These are phyloP conservation scores for Alternaria sp. DNA, from an alignment of 2,329 filamentous ascomycete species.

Conservation along the genomic window DNA sequence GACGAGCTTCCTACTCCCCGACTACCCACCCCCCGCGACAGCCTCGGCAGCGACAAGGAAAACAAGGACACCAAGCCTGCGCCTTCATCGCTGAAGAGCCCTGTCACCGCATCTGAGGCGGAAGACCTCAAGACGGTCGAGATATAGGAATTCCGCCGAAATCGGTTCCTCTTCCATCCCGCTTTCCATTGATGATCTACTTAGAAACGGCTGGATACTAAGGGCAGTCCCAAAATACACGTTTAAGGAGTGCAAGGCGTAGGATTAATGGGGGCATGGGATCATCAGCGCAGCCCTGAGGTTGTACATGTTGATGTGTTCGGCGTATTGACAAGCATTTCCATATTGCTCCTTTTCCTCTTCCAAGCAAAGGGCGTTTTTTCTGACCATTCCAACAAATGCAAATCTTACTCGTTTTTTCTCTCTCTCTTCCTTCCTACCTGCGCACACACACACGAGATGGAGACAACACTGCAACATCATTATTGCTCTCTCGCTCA, in stretches of 20 bases:
- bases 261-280: constrained; percentile 8
- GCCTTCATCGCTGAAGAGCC: constrained; percentile 41
- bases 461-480: constrained; percentile 11
- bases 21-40: constrained; percentile 40
- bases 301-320: constrained; percentile 21
- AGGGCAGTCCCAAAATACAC: constrained; percentile 25
- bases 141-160: constrained; percentile 47
- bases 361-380: constrained; percentile 11
- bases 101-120: constrained; percentile 31
- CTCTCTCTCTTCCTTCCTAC: constrained; percentile 4
- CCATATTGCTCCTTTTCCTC: background rate
- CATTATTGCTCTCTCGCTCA: background rate
- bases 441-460: background rate
- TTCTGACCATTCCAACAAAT: background rate
- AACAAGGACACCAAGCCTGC: constrained; percentile 39
- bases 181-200: constrained; percentile 30
- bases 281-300: constrained; percentile 19
- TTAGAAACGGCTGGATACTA: constrained; percentile 43
- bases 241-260: constrained; percentile 34
- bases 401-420: constrained; percentile 10
- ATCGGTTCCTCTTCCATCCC: constrained; percentile 15
- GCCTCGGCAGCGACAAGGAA: constrained; percentile 52
- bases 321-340: constrained; percentile 20
- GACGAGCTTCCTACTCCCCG: constrained; percentile 41
- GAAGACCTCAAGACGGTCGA: constrained; percentile 60